These are phyloP conservation scores for Apiospora phragmitis DNA, from an alignment of 2,329 filamentous ascomycete genomes.

Conservation along the genomic window DNA sequence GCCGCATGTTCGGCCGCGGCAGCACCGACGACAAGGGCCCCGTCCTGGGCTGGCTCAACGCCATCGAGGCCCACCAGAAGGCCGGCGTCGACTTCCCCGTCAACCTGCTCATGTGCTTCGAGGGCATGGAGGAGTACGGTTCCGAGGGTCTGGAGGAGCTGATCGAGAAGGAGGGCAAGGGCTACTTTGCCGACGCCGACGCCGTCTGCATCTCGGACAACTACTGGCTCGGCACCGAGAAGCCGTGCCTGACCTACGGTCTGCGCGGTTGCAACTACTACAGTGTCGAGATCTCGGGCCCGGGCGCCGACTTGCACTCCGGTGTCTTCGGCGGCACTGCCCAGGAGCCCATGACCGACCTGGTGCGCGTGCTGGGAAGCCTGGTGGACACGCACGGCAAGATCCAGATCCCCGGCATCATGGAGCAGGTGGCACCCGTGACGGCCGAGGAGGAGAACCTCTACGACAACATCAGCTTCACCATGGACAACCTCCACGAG, in stretches of 20 bases:
- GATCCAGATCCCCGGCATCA: slow-evolving; percentile 91
- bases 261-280: slow-evolving; percentile 99
- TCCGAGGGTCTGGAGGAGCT: slow-evolving; percentile 96
- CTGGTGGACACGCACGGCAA: slow-evolving; percentile 89
- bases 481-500: slow-evolving; percentile 93
- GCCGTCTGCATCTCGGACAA: slow-evolving; percentile 99
- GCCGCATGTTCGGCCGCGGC: slow-evolving; percentile 93
- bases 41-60: slow-evolving; percentile 95
- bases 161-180: slow-evolving; percentile 86
- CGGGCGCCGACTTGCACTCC: slow-evolving; percentile 91
- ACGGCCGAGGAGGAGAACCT: slow-evolving; percentile 82
- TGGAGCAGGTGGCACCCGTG: slow-evolving; percentile 87
- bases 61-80: slow-evolving; percentile 96
- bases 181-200: slow-evolving; percentile 93
- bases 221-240: slow-evolving; percentile 99
- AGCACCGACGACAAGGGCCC: slow-evolving; percentile 98
- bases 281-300: slow-evolving; percentile 84
- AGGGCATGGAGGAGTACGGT: slow-evolving; percentile 99
- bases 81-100: slow-evolving; percentile 93
- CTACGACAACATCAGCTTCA: slow-evolving; percentile 91
- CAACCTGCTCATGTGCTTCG: slow-evolving; percentile 98
- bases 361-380: slow-evolving; percentile 77
- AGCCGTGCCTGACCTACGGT: slow-evolving; percentile 96
- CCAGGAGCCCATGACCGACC: slow-evolving; percentile 97
- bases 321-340: slow-evolving; percentile 96